Evolutionary conservation across 306 rosid genomes (phyloP), one percentile per base, ranked within the genome.

Genomic region (Acacia confusa): DNA sequence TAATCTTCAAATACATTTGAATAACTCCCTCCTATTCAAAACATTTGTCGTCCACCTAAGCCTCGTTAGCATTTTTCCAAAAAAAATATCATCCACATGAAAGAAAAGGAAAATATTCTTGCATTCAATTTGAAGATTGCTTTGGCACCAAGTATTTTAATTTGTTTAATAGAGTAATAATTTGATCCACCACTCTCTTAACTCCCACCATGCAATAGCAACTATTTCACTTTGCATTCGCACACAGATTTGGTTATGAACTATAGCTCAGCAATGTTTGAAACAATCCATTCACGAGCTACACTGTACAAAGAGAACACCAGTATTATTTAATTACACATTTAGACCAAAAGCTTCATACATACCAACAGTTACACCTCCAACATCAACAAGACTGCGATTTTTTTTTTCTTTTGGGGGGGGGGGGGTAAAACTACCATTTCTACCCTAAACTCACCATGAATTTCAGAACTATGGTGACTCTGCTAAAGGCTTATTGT

Each of bases 281-380:
- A 65, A 66, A 43, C 19, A 22, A 41, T 6, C 53, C 32, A 22
- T n/a, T 9, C 70, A 70, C 53, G 19, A 19, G 52, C 66, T 30
- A 24, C 72, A 75, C 68, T 13, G 38, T 75, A 28, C 19, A 9
- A 19, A 7, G 25, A 8, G 61, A 17, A 36, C n/a, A 45, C 47
- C 44, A 70, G 24, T 8, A n/a, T 74, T 79, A 84, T 84, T 84
- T 84, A 79, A 27, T 79, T 84, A 84, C 87, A 84, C 84, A 84
- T 40, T 57, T 2, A 15, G 71, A 60, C 70, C 52, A 45, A 45
- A 45, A 13, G 17, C 52, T 14, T 45, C 52, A 2, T 66, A 41
- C 44, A 68, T 38, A 53, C 9, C 25, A 36, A 66, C 36, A 79
- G 20, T 36, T 17, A 38, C 28, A 36, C 2, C 28, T 47, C 72